Base-by-base conservation (phyloP, 192 early-diverging fungal genomes). In the Irineochytrium annulatum region DNA sequence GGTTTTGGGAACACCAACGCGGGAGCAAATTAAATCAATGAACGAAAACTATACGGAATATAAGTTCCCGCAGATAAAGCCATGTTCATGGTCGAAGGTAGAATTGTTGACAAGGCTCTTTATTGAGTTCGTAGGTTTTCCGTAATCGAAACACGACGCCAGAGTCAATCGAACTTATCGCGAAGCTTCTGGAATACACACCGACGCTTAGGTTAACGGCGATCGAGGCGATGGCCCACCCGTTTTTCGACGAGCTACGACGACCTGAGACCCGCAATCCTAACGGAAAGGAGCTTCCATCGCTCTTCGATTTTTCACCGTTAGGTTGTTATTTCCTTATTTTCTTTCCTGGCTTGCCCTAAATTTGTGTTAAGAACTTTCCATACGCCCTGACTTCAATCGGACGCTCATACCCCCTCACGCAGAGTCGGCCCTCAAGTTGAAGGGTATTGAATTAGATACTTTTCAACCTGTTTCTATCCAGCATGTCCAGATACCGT, bases 31-130 rank as follows among this genome's bases (percentile, higher is more conserved):
- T 65, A 87, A 88, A 64, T 84, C 85, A 17, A 97, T 99, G 96
- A 98, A 98, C 76, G 91, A 89, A 44, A 92, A 94, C 78, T 99
- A 99, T 72, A 91, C 90, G 65, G 96, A 98, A 69, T 95, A 96
- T 79, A 94, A 94, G 73, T 99, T 99, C 75, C 96, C 96, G 65
- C 92, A 93, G 73, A 99, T 99, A 67, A 93, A 92, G 72, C 86
- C 94, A 2, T 89, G 90, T 61, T 86, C 92, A 44, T 94, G 95
- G 71, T 77, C 77, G 60, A 92, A 90, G 70, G n/a, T 86, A 87
- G 58, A 56, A 20, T n/a, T n/a, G n/a, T n/a, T n/a, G n/a, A n/a
- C n/a, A n/a, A n/a, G n/a, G n/a, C n/a, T n/a, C n/a, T n/a, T n/a
- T n/a, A n/a, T n/a, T n/a, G n/a, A n/a, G n/a, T n/a, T n/a, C 73